Conservation (phyloP, 2,329 filamentous ascomycete genomes). For the Penicillium fuscoglaucum region DNA sequence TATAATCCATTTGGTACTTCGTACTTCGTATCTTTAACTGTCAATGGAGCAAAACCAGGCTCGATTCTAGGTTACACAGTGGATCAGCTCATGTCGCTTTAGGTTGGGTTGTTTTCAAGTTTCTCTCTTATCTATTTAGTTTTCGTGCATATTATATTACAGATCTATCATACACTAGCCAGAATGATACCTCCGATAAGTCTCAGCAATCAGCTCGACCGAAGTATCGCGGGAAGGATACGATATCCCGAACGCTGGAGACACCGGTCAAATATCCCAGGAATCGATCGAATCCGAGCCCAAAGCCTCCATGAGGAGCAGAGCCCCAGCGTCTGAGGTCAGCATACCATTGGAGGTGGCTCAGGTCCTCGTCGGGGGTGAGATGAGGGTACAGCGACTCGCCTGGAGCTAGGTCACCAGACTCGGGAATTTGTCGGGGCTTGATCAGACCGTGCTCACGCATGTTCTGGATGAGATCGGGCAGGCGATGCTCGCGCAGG, state of each 20-base stretch:
- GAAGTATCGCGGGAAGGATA: slow-evolving; percentile 75
- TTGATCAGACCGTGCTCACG: slow-evolving; percentile 61
- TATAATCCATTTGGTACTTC: neutral
- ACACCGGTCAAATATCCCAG: slow-evolving; percentile 81
- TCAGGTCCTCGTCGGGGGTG: slow-evolving; percentile 41
- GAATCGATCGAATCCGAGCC: slow-evolving; percentile 83
- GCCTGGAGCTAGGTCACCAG: slow-evolving; percentile 17
- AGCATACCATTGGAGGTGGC: slow-evolving; percentile 77
- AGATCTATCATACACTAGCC: slow-evolving; percentile 21
- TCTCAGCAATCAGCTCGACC: slow-evolving; percentile 54
- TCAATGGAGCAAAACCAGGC: neutral
- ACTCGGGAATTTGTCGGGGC: slow-evolving; percentile 20
- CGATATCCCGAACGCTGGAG: slow-evolving; percentile 78
- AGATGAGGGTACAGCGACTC: slow-evolving; percentile 40
- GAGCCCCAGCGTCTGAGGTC: slow-evolving; percentile 89
- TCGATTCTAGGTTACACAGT: neutral
- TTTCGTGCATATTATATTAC: slow-evolving; percentile 19
- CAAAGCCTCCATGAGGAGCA: slow-evolving; percentile 87
- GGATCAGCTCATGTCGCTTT: neutral
- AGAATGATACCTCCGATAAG: neutral
- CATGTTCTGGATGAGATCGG: slow-evolving; percentile 70
- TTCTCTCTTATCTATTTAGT: neutral
- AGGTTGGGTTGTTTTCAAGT: neutral
- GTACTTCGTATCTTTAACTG: neutral
- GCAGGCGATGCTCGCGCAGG: slow-evolving; percentile 78